These are phyloP conservation scores for Entomortierella beljakovae DNA, from an alignment of 192 early-diverging fungal species.

Conservation along the genomic window DNA sequence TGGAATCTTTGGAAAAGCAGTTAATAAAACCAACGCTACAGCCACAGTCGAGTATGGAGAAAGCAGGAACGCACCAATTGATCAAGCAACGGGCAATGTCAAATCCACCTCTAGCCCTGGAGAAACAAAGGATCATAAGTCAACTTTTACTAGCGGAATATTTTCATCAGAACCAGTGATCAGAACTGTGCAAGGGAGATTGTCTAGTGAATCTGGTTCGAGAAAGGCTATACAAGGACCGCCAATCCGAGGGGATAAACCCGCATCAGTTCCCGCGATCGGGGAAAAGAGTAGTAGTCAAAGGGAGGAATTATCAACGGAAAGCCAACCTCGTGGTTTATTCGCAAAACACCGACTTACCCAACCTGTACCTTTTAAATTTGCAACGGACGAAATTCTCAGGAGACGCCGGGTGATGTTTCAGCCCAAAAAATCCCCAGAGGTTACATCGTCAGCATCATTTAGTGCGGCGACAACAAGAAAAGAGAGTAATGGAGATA, in stretches of 20 bases:
- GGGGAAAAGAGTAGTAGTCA: not conserved
- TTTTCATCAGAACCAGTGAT: not conserved
- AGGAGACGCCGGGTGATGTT: slow-evolving; percentile 27
- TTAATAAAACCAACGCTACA: not conserved
- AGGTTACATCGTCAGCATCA: not conserved
- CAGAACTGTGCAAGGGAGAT: not conserved
- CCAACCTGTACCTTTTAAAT: slow-evolving; percentile 23
- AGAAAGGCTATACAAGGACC: slow-evolving; percentile 19
- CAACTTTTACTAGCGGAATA: not conserved
- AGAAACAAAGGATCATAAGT: no score
- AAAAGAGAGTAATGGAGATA: not conserved
- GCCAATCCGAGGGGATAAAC: slow-evolving; percentile 11
- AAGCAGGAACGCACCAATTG: no score
- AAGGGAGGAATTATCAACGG: not conserved
- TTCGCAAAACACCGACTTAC: not conserved
- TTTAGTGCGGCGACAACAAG: not conserved
- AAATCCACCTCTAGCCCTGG: not conserved
- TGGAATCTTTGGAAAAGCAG: not conserved
- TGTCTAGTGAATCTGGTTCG: not conserved
- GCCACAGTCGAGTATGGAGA: no score
- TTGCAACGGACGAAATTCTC: slow-evolving; percentile 31
- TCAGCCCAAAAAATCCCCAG: slow-evolving; percentile 1
- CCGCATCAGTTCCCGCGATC: not conserved
- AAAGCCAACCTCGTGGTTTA: not conserved
- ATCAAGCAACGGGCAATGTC: not conserved